Evolutionary conservation across 495 filamentous ascomycete genomes (phyloP), one percentile per base, ranked within the genome.

Genomic region (Neurospora sp.): DNA sequence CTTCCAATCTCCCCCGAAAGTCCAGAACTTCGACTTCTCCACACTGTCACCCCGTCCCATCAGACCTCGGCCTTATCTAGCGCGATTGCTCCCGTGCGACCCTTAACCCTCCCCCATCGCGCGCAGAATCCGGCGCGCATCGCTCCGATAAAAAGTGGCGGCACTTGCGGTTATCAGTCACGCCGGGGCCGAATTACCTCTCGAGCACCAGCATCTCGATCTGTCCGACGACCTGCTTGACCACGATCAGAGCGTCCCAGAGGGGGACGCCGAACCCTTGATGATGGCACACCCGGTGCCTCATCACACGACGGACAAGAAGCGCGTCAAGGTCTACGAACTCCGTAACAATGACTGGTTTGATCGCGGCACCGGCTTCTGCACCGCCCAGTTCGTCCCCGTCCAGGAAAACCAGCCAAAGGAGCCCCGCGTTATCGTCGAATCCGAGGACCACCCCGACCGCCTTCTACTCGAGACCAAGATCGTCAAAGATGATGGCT

Each of bases 321-420:
- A 94, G 87, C 92, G 96, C 86, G 96, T 99, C 77, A 99, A 99
- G 86, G 96, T 99, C 77, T 99, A 99, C 82, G 96, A 99, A 85
- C 88, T 99, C 75, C 93, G 91, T 78, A 93, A 97, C 83, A 97
- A 96, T 87, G 96, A 99, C 88, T 99, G 96, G 96, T 97, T 94
- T 81, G 96, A 99, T 84, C 87, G 96, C 74, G 96, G 96, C 70
- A 99, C 96, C 24, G 96, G 96, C 66, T 98, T 98, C 82, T 99
- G 96, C 82, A 92, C 88, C 7, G 94, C 93, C 34, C 88, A 89
- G 76, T 89, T 92, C 73, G 83, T 90, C 70, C 88, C 90, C 81
- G 94, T 78, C 45, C 83, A 84, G 59, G 83, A 86, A 72, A 82
- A 81, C 74, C 83, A 82, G 28, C 78, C 78, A 28, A 83, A 94